Evolutionary conservation across 2,329 filamentous ascomycete species (phyloP), one percentile per base, ranked within the genome.

Genomic region (Exophiala sideris): DNA sequence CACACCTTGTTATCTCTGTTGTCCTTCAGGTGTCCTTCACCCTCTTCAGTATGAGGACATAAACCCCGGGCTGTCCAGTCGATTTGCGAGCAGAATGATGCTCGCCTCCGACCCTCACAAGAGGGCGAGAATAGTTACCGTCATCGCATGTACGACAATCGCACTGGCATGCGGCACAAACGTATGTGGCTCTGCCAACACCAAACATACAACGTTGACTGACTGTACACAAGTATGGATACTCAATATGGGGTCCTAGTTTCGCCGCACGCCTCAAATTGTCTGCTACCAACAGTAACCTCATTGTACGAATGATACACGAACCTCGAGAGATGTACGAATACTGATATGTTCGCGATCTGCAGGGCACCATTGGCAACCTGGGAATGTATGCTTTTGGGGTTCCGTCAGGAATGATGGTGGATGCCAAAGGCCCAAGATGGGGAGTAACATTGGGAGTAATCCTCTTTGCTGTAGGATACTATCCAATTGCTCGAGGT

Each of bases 161-260:
- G 85, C 91, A 12, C 78, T 97, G 55, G 90, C 91, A 57, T 96
- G 91, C 70, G 94, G 94, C 57, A 95, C 91, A 59, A 96, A 96
- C 71, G 91, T 95, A 73, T 66, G 84, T 73, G 21, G 12, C 32
- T 49, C 57, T 10, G 41, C 46, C 32, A 16, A 44, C 16, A 18
- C 11, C 29, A 8, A 36, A 21, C 16, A 50, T 32, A 32, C 24
- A 21, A 8, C 39, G 18, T 33, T 11, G 11, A 34, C 52, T 60
- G 44, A 58, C 55, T 6, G 11, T 29, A 20, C 12, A 48, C 46
- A 67, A 96, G 90, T 97, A 99, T 82, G 92, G 91, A 68, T 99
- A 96, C 73, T 96, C 91, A 51, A 92, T 92, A 72, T 99, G 94
- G 91, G 91, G 89, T 11, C 94, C 94, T 16, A 91, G 96, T 73